Percentiles rank a stretch among this genome's conserved stretches.
These are phyloP conservation scores for Didymosphaeria variabile DNA, from an alignment of 2,329 filamentous ascomycete species.

Conservation along the genomic window DNA sequence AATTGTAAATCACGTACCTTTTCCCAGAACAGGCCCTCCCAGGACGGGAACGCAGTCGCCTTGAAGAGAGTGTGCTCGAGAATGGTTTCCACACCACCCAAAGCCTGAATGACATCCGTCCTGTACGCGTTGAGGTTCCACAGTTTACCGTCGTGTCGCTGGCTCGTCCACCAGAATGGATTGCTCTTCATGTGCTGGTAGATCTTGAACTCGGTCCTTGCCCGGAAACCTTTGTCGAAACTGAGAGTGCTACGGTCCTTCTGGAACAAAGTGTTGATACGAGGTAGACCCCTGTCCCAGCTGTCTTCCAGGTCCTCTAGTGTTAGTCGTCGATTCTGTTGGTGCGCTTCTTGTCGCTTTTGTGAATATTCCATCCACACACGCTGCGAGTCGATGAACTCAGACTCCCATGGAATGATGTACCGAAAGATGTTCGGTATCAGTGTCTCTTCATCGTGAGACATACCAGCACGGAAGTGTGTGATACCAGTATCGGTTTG, in stretches of 20 bases:
- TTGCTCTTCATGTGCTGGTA: constrained; percentile 99
- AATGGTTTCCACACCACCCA: constrained; percentile 97
- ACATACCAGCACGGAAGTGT: constrained; percentile 97
- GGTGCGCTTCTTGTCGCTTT: constrained; percentile 95
- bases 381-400: constrained; percentile 98
- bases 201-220: constrained; percentile 95
- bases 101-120: constrained; percentile 94
- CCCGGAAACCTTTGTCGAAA: constrained; percentile 98
- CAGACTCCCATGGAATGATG: constrained; percentile 98
- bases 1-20: not conserved
- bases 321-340: constrained; percentile 93
- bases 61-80: constrained; percentile 97
- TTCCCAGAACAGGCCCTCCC: constrained; percentile 96
- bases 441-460: constrained; percentile 94
- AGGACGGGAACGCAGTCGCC: constrained; percentile 93
- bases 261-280: constrained; percentile 99
- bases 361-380: constrained; percentile 99
- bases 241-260: constrained; percentile 96
- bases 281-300: constrained; percentile 95
- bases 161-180: constrained; percentile 99
- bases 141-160: constrained; percentile 94
- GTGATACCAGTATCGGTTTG: constrained; percentile 98
- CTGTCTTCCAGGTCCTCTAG: constrained; percentile 97
- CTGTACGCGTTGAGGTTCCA: constrained; percentile 97
- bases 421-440: constrained; percentile 99